Base-by-base conservation (phyloP, 225 moss, liverwort and hornwort species). In the Takakia lepidozioides region DNA sequence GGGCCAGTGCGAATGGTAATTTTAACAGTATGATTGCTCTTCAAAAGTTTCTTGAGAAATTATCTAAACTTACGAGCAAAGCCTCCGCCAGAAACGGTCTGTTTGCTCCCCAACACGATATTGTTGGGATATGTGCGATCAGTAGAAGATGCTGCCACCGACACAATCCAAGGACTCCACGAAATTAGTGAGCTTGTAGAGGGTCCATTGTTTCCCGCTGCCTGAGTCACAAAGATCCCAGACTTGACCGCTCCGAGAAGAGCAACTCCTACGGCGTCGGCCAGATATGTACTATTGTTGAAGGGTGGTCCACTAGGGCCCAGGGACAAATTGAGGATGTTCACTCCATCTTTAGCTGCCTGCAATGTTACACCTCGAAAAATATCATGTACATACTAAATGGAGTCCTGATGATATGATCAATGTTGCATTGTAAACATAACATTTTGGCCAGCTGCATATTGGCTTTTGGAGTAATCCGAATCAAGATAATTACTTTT, bases 121-220 rank as follows among this genome's bases (percentile, higher is more conserved):
- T 36, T 62, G 32, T 61, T 63, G 9, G 65, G 59, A 51, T 81
- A 81, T 3, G 49, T 48, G 5, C 81, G 76, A 29, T 81, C 81
- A 6, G 68, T 76, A 43, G 72, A 65, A 32, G 75, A 58, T 14
- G 81, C 81, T 10, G 76, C 81, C 9, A 76, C 69, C 7, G 81
- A 65, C 1, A 53, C 68, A 17, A 72, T 59, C 81, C 81, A 81
- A 0, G 81, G 76, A 24, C 72, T 73, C 61, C 65, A 81, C 10
- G 81, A 81, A 7, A 67, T 63, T 15, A 81, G 39, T 16, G 72
- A 55, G 29, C 67, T 63, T 15, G 32, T 5, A 1, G 24, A 53
- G 2, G 81, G 69, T 9, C 81, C 81, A 0, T 60, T 37, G 52
- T 81, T 81, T 29, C 81, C 81, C 17, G 72, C 76, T 15, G 81